Conservation (phyloP, 2,329 filamentous ascomycete species). For the Podosphaera fusca region DNA sequence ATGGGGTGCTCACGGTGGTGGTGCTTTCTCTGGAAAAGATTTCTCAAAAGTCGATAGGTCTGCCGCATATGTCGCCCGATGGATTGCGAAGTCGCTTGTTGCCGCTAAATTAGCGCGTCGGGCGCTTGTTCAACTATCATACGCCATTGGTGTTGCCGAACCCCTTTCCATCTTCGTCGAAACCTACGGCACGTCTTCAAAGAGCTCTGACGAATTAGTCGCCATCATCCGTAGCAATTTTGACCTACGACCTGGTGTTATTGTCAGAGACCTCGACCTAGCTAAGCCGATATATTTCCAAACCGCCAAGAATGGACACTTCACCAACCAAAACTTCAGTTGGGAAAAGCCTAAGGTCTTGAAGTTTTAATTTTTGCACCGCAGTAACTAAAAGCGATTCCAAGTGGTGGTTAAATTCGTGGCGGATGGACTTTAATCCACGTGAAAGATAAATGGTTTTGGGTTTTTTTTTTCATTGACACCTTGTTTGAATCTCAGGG, state of each 20-base stretch:
- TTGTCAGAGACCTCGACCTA: constrained; percentile 90
- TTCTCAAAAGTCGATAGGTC: constrained; percentile 99
- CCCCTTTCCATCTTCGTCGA: constrained; percentile 96
- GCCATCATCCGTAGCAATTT: constrained; percentile 92
- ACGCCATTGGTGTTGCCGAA: constrained; percentile 97
- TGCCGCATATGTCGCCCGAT: constrained; percentile 88
- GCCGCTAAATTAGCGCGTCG: constrained; percentile 72
- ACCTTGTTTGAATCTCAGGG: constrained; percentile 4
- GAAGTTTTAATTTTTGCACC: constrained; percentile 40
- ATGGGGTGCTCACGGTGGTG: constrained; percentile 98
- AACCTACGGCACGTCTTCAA: constrained; percentile 82
- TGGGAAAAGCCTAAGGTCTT: constrained; percentile 98
- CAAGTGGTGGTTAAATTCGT: constrained; percentile 9
- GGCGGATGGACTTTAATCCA: constrained; percentile 16
- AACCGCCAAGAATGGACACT: constrained; percentile 99
- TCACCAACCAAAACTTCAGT: constrained; percentile 91
- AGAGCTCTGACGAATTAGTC: constrained; percentile 79
- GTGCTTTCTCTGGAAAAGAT: constrained; percentile 99
- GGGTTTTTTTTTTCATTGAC: constrained; percentile 11
- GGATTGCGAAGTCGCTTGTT: constrained; percentile 97
- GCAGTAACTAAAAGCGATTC: constrained; percentile 15
- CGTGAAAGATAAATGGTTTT: constrained; percentile 3
- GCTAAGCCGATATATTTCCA: constrained; percentile 92
- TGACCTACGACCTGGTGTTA: constrained; percentile 92
- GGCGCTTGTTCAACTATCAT: constrained; percentile 90